Conservation (phyloP, 352 stramenopile species). For the Phytophthora cajani region DNA sequence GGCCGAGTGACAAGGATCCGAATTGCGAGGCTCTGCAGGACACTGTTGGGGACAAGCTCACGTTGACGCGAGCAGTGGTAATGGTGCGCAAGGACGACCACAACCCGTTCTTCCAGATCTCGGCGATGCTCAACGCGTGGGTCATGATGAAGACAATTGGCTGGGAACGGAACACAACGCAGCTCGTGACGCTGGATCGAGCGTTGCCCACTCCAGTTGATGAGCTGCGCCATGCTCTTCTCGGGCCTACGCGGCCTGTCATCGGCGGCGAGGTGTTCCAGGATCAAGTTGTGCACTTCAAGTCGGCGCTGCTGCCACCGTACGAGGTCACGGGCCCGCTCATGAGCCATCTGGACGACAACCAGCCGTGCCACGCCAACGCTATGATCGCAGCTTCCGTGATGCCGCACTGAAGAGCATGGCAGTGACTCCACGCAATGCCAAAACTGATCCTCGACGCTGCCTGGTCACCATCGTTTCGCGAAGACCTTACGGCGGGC, state of each 20-base stretch:
- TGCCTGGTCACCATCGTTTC: conserved; percentile 61
- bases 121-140: conserved; percentile 46
- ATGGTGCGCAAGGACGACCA: conserved; percentile 51
- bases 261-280: conserved; percentile 35
- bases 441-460: conserved; percentile 10
- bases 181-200: conserved; percentile 50
- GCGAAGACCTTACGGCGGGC: conserved; percentile 50
- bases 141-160: conserved; percentile 35
- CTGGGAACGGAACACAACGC: conserved; percentile 35
- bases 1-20: conserved; percentile 7
- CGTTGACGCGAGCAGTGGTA: conserved; percentile 26
- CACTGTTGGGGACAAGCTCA: conserved; percentile 9
- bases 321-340: conserved; percentile 50
- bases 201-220: conserved; percentile 44
- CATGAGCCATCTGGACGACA: conserved; percentile 55
- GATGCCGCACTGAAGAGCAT: conserved; percentile 35
- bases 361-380: conserved; percentile 46
- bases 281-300: conserved; percentile 35
- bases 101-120: conserved; percentile 60
- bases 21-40: conserved; percentile 8
- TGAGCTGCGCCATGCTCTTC: conserved; percentile 42
- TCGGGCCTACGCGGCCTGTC: conserved; percentile 22
- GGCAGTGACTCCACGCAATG: conserved; percentile 12
- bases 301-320: conserved; percentile 43
- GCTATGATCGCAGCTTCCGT: conserved; percentile 26